Evolutionary conservation across 2,329 filamentous ascomycete genomes (phyloP).

Genomic region (Fusarium incarnatum): DNA sequence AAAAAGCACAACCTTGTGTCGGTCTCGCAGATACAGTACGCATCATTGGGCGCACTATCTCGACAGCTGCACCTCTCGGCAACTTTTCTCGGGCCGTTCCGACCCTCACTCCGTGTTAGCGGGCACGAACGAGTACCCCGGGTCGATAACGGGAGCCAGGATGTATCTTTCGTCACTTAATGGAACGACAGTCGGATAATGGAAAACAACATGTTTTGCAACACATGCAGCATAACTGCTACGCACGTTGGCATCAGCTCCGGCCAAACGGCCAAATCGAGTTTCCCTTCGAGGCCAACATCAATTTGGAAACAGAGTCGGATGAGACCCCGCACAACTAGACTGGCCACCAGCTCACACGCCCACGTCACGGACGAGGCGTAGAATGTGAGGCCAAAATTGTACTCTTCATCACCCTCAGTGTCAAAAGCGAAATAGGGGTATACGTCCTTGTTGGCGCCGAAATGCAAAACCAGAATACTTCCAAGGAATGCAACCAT

Average conservation of each 20-base stretch:
- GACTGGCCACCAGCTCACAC: slow-evolving; percentile 72
- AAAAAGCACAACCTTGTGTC: slow-evolving; percentile 12
- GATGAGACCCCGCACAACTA: slow-evolving; percentile 69
- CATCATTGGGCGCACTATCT: slow-evolving; percentile 12
- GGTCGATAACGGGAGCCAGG: slow-evolving; percentile 4
- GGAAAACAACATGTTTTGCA: slow-evolving; percentile 79
- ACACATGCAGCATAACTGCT: slow-evolving; percentile 73
- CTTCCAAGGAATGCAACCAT: slow-evolving; percentile 76
- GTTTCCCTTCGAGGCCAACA: slow-evolving; percentile 72
- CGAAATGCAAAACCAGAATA: slow-evolving; percentile 74
- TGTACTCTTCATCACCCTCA: slow-evolving; percentile 60
- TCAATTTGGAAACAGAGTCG: slow-evolving; percentile 69
- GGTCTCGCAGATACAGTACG: background rate
- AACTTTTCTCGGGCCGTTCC: slow-evolving; percentile 43
- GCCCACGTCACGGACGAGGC: slow-evolving; percentile 74
- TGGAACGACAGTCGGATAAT: slow-evolving; percentile 73
- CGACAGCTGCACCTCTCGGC: slow-evolving; percentile 23
- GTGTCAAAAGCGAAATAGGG: slow-evolving; percentile 75
- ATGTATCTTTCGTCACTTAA: slow-evolving; percentile 35
- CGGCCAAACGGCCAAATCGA: slow-evolving; percentile 74
- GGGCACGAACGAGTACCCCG: slow-evolving; percentile 4
- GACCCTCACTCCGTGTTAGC: slow-evolving; percentile 23
- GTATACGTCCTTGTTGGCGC: slow-evolving; percentile 74
- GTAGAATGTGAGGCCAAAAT: slow-evolving; percentile 72
- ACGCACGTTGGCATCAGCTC: slow-evolving; percentile 74